These are phyloP conservation scores for Nicotiana noctiflora DNA, from an alignment of 257 asterid species.

Conservation along the genomic window DNA sequence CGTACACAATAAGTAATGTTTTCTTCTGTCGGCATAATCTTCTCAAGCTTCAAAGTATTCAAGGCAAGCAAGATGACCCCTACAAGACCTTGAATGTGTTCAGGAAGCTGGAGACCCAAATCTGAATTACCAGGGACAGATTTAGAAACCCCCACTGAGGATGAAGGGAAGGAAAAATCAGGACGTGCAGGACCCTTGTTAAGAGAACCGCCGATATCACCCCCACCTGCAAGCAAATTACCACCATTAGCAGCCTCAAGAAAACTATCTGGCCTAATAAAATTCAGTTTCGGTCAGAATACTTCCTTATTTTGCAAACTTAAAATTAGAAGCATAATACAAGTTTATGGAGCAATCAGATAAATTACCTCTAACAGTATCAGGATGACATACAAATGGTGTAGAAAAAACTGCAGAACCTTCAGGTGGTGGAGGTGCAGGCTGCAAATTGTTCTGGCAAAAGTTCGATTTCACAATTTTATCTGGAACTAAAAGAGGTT, in stretches of 20 bases:
- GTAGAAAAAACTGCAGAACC: slow-evolving; percentile 7
- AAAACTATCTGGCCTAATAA: not conserved
- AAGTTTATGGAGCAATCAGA: not conserved
- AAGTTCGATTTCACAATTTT: not conserved
- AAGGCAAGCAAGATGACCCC: slow-evolving; percentile 36
- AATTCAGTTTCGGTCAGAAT: not conserved
- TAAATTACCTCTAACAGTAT: slow-evolving; percentile 1
- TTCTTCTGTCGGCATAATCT: slow-evolving; percentile 41
- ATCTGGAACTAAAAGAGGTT: not conserved
- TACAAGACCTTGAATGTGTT: slow-evolving; percentile 28
- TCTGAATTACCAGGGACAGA: slow-evolving; percentile 2
- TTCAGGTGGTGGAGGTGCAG: not conserved
- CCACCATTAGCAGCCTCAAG: not conserved
- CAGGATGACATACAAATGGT: slow-evolving; percentile 2
- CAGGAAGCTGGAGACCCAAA: slow-evolving; percentile 14
- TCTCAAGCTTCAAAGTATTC: slow-evolving; percentile 38
- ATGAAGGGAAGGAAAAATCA: not conserved
- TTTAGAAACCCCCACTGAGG: slow-evolving; percentile 2
- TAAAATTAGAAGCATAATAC: not conserved
- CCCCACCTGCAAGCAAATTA: not conserved
- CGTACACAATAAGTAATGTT: slow-evolving; percentile 39
- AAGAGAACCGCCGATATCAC: slow-evolving; percentile 1
- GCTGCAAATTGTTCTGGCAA: not conserved
- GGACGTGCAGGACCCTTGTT: not conserved
- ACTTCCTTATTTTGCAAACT: not conserved